Base-by-base conservation (phyloP, 768 basidiomycete species). In the Lactifluus rugatus region DNA sequence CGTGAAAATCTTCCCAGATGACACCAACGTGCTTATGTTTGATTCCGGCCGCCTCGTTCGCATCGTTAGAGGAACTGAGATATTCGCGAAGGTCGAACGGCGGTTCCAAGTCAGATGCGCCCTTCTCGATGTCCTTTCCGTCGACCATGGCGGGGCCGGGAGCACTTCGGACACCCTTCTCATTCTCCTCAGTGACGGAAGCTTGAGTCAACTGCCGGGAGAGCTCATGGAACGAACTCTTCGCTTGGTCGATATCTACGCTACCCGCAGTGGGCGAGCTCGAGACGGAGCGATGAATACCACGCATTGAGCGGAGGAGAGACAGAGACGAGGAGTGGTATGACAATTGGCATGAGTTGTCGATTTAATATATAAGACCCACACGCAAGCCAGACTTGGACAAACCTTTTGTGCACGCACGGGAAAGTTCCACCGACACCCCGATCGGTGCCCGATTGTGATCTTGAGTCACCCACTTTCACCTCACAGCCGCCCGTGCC, bases 21-120 rank as follows among this genome's bases (percentile, higher is more conserved):
- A 89, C 82, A 28, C 85, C 86, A 17, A 89, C 86, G 60, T 87
- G 82, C 76, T 90, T 89, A 64, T 86, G 83, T 56, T 79, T 81
- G 48, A 88, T 83, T 13, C 87, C 87, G 2, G 84, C 84, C 11
- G 70, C 66, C 54, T 87, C 78, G 55, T 80, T 77, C 2, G 82
- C 81, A 61, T 87, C 84, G 64, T 86, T 87, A 11, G 83, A 83
- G 2, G 81, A 81, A 2, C 80, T 72, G 46, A 89, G 75, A 63
- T 87, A 89, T 60, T 86, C 85, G 6, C 78, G 78, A 19, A 90
- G 80, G 67, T 88, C 81, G 62, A 89, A 89, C 0, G 67, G 45
- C 7, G 71, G 68, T 3, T 69, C 69, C n/a, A 54, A 66, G 14
- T 67, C 76, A 56, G 76, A 74, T 11, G 70, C 45, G 37, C 77